These are phyloP conservation scores for Sarocladiaceae sp. DNA, from an alignment of 2,329 filamentous ascomycete genomes.

Conservation along the genomic window DNA sequence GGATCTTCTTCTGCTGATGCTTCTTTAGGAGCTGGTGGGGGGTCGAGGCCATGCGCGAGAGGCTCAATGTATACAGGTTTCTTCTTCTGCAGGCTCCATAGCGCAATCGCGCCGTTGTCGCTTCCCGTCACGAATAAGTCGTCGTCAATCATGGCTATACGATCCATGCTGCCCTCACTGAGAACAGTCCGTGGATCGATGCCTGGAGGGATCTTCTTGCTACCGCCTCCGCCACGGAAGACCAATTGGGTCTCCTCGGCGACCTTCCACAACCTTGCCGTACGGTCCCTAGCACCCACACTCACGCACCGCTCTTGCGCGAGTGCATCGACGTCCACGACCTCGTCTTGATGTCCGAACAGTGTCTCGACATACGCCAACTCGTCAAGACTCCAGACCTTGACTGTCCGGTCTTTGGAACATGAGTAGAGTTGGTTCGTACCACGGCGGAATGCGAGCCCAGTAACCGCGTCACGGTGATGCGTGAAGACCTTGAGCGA, in stretches of 20 bases:
- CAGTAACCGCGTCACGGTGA: constrained; percentile 83
- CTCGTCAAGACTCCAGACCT: constrained; percentile 90
- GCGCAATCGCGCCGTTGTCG: constrained; percentile 80
- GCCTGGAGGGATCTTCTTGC: constrained; percentile 42
- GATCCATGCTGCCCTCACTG: constrained; percentile 84
- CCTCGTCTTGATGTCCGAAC: constrained; percentile 91
- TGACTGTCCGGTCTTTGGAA: constrained; percentile 88
- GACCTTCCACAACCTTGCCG: constrained; percentile 92
- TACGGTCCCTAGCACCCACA: constrained; percentile 86
- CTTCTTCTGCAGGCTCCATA: constrained; percentile 93
- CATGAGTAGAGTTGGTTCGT: constrained; percentile 92
- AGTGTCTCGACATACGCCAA: constrained; percentile 93
- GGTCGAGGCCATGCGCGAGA: constrained; percentile 81
- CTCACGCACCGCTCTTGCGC: constrained; percentile 85
- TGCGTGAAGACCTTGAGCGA: constrained; percentile 84
- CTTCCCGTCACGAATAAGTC: constrained; percentile 88
- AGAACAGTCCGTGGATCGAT: constrained; percentile 49
- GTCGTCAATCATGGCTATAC: constrained; percentile 84
- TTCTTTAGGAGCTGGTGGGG: constrained; percentile 60
- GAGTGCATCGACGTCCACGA: constrained; percentile 78
- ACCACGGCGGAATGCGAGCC: constrained; percentile 77
- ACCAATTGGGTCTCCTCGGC: constrained; percentile 93
- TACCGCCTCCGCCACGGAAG: constrained; percentile 76
- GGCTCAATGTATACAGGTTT: constrained; percentile 81
- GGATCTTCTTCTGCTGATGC: constrained; percentile 70